Evolutionary conservation across 495 filamentous ascomycete genomes (phyloP).

Genomic region (Apiosordaria backusii): DNA sequence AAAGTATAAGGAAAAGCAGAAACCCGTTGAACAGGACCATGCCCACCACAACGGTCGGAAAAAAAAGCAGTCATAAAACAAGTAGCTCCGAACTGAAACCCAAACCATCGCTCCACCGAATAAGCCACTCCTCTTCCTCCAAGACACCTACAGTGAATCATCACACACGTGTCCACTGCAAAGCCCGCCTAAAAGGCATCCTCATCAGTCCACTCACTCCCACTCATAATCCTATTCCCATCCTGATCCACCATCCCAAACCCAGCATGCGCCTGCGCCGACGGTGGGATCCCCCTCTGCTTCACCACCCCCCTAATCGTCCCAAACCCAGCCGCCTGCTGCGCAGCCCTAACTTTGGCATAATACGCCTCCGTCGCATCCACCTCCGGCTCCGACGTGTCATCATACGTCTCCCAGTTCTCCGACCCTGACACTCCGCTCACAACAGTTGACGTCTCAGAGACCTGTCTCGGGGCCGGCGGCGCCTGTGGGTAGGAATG

Average conservation of each 20-base stretch:
- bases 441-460: slow-evolving; percentile 62
- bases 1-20: not conserved
- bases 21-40: not conserved
- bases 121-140: not conserved
- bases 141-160: not conserved
- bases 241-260: slow-evolving; percentile 42
- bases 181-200: slow-evolving; percentile 40
- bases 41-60: not conserved
- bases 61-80: not conserved
- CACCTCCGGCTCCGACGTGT: slow-evolving; percentile 67
- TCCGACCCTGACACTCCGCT: slow-evolving; percentile 74
- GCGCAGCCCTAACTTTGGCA: slow-evolving; percentile 65
- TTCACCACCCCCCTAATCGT: not conserved
- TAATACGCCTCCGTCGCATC: slow-evolving; percentile 75
- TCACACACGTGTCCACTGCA: not conserved
- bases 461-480: slow-evolving; percentile 57
- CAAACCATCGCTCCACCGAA: not conserved
- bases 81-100: not conserved
- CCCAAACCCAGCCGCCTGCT: not conserved
- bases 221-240: slow-evolving; percentile 47
- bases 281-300: slow-evolving; percentile 33
- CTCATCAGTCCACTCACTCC: slow-evolving; percentile 57
- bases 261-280: slow-evolving; percentile 21
- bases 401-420: slow-evolving; percentile 94
- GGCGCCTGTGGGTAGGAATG: slow-evolving; percentile 36